These are phyloP conservation scores for Truncatella angustata DNA, from an alignment of 2,329 filamentous ascomycete genomes.

Conservation along the genomic window DNA sequence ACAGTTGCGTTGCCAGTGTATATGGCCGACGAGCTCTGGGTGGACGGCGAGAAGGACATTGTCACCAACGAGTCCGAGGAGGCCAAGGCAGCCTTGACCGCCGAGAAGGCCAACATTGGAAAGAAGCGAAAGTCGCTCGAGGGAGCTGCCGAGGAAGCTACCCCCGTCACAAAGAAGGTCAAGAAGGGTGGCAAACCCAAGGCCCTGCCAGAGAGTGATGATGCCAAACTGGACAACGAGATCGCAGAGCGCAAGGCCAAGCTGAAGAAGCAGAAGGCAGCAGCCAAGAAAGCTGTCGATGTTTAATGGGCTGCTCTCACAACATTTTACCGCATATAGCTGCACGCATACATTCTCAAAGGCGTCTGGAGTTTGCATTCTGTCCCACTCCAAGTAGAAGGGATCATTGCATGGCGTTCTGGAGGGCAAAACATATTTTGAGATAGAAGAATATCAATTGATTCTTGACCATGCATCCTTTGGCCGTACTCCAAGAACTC, in stretches of 20 bases:
- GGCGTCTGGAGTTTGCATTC: conserved; percentile 9
- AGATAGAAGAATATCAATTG: background rate
- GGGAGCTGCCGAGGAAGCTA: conserved; percentile 15
- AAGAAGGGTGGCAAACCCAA: conserved; percentile 27
- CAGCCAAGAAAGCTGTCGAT: conserved; percentile 51
- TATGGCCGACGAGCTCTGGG: conserved; percentile 89
- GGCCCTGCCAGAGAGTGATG: conserved; percentile 42
- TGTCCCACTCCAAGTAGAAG: conserved; percentile 1
- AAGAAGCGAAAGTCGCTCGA: conserved; percentile 62
- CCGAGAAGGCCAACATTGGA: conserved; percentile 55
- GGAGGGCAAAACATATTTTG: conserved; percentile 7
- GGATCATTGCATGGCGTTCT: conserved; percentile 13
- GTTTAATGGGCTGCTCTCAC: conserved; percentile 27
- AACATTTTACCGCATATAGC: conserved; percentile 15
- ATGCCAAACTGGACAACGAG: conserved; percentile 55
- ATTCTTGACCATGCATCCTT: background rate
- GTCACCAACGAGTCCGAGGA: conserved; percentile 53
- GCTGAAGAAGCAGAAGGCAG: conserved; percentile 58
- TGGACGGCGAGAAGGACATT: conserved; percentile 68
- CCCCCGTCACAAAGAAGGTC: conserved; percentile 23
- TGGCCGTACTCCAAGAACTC: background rate
- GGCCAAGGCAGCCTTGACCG: conserved; percentile 41
- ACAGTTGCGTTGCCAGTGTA: conserved; percentile 92
- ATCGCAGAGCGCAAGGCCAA: conserved; percentile 58
- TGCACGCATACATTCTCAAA: conserved; percentile 13